Percentiles rank a stretch among this genome's conserved stretches.
Conservation (phyloP, 1,284 basidiomycete genomes). For the Cystobasidium slooffiae region DNA sequence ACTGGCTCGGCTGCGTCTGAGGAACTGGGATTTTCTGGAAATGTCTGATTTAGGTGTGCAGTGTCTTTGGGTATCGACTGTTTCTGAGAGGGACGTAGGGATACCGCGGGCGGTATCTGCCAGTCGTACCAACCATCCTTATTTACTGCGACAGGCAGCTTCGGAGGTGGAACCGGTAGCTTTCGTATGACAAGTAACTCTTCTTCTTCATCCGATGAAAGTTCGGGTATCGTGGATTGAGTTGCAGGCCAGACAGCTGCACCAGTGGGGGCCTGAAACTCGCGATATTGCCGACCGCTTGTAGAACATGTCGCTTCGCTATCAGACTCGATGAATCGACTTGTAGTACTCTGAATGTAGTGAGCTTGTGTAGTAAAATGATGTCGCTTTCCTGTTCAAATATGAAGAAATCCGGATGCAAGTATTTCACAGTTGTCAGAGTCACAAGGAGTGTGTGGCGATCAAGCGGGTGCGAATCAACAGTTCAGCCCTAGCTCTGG, state of each 20-base stretch:
- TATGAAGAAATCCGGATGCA: too few species aligned
- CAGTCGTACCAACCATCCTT: slow-evolving; percentile 12
- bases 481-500: not conserved
- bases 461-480: not conserved
- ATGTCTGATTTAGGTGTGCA: too few species aligned
- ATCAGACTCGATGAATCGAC: not conserved
- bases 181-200: not conserved
- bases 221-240: too few species aligned
- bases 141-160: not conserved
- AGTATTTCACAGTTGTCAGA: not conserved
- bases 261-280: not conserved
- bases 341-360: too few species aligned
- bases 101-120: not conserved
- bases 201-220: not conserved
- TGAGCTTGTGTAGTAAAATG: too few species aligned
- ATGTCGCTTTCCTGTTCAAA: too few species aligned
- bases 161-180: not conserved
- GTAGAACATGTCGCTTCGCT: not conserved
- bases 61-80: too few species aligned
- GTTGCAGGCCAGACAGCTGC: not conserved
- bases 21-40: too few species aligned
- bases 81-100: not conserved
- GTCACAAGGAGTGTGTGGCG: not conserved
- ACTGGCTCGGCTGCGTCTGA: too few species aligned
- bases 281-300: not conserved